Evolutionary conservation across 805 yeast genomes (phyloP).

Genomic region (Isabelozyma gotoi): DNA sequence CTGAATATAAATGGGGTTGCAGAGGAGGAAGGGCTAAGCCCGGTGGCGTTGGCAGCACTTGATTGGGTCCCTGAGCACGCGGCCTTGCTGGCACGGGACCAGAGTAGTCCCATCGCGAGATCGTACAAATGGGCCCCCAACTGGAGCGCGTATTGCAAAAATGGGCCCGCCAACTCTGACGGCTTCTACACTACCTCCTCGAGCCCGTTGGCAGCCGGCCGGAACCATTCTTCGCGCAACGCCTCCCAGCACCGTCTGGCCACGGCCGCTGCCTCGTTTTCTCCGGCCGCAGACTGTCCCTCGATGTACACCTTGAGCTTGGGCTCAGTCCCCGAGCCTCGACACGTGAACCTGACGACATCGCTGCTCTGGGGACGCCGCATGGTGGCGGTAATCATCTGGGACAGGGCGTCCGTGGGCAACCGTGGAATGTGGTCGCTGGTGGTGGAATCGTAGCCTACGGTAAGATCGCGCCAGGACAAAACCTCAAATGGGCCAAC

Average conservation of each 20-base stretch:
- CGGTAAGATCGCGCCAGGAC: constrained; percentile 81
- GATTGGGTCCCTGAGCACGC: no score
- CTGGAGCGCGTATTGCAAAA: no score
- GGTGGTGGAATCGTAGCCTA: constrained; percentile 76
- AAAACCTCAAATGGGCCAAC: constrained; percentile 61
- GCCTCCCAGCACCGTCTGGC: constrained; percentile 70
- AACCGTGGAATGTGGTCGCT: constrained; percentile 55
- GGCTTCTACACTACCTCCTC: constrained; percentile 35
- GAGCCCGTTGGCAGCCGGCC: constrained; percentile 48
- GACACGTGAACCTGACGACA: constrained; percentile 69
- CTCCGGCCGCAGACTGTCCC: constrained; percentile 51
- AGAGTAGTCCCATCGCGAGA: no score
- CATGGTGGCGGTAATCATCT: constrained; percentile 79
- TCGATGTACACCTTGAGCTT: constrained; percentile 90
- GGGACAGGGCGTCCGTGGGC: constrained; percentile 71
- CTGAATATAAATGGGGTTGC: no score
- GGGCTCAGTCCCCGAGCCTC: constrained; percentile 98
- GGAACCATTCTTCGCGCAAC: constrained; percentile 64
- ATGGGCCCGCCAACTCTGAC: no score
- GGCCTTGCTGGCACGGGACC: no score
- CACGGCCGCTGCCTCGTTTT: constrained; percentile 43
- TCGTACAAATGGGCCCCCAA: no score
- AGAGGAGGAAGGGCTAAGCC: no score
- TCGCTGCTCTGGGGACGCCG: constrained; percentile 9
- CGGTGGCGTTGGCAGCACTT: no score